Evolutionary conservation across 108 stramenopile species (phyloP).

Genomic region (Nitzschia sp.): DNA sequence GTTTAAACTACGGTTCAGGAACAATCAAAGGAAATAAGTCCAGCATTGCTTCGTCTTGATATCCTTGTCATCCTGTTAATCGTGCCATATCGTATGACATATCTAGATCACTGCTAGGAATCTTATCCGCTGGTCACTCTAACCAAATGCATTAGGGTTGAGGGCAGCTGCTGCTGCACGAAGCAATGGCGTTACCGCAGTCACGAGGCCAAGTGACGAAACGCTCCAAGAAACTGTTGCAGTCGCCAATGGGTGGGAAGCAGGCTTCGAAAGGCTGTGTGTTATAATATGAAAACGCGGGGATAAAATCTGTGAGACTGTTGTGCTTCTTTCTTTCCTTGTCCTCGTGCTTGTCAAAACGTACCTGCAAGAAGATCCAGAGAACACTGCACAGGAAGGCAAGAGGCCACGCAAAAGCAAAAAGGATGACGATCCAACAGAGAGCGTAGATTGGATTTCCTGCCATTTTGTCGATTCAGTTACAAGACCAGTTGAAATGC

Average conservation of each 20-base stretch:
- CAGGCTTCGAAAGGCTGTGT: slow-evolving; percentile 71
- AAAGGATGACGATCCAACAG: slow-evolving; percentile 54
- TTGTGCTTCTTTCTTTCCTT: too few species aligned
- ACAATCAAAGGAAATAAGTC: too few species aligned
- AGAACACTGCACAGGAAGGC: slow-evolving; percentile 49
- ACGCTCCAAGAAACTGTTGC: slow-evolving; percentile 77
- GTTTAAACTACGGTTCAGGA: too few species aligned
- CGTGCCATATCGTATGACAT: too few species aligned
- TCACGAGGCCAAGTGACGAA: slow-evolving; percentile 88
- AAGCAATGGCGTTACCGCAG: slow-evolving; percentile 35
- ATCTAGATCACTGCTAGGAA: too few species aligned
- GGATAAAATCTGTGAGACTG: neutral
- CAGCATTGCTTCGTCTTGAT: too few species aligned
- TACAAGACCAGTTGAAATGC: too few species aligned
- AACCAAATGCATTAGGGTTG: slow-evolving; percentile 42
- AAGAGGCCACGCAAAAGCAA: slow-evolving; percentile 83
- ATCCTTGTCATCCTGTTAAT: too few species aligned
- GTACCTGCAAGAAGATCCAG: slow-evolving; percentile 71
- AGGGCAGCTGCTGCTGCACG: slow-evolving; percentile 36
- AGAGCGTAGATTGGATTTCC: slow-evolving; percentile 42
- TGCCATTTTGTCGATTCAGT: slow-evolving; percentile 8
- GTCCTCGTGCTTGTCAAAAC: too few species aligned
- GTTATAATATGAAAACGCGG: neutral
- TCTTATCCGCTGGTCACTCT: too few species aligned
- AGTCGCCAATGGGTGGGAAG: slow-evolving; percentile 44